Base-by-base conservation (phyloP, 192 early-diverging fungal species). In the Coemansia sp. region DNA sequence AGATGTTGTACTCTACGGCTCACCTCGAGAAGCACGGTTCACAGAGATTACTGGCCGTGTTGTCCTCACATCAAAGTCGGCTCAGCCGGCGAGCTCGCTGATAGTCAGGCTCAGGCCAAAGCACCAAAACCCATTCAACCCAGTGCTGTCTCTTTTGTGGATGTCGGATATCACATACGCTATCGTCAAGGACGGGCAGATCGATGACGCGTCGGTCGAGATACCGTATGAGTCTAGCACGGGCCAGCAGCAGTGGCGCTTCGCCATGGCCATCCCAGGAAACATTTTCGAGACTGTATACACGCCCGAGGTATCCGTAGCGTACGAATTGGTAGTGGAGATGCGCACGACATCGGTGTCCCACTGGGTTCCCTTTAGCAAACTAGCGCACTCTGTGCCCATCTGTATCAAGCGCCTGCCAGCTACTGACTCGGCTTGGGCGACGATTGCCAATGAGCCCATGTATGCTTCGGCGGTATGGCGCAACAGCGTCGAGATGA, bases 261-360 rank as follows among this genome's bases (percentile, higher is more conserved):
- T 84, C 49, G 67, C 60, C 47, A 76, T 84, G 61, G 67, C 68
- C 34, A 55, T 84, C 13, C 82, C 82, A 2, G 82, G 82, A 44
- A 76, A 71, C 33, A 65, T 77, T 36, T 66, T 46, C 57, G 82
- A 84, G 63, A 77, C 67, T 4, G 82, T 84, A 27, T 77, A 70
- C 46, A 69, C 77, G 12, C 77, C 82, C 10, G 63, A 74, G 1
- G 82, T 77, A 1, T 74, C 79, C 31, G 43, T 84, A 2, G 74
- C 74, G 0, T 84, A 84, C 71, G 77, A 84, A 62, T 54, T 84
- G 36, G 65, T 60, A 1, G 82, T 71, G 11, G 82, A 84, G 59
- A 49, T 84, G 55, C 82, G 77, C 61, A 66, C 57, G 5, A 27
- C 73, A 0, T 67, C 68, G 6, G 41, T 67, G 9, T 27, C 65